These are phyloP conservation scores for Poteriospumella lacustris DNA, from an alignment of 108 stramenopile species.

Conservation along the genomic window DNA sequence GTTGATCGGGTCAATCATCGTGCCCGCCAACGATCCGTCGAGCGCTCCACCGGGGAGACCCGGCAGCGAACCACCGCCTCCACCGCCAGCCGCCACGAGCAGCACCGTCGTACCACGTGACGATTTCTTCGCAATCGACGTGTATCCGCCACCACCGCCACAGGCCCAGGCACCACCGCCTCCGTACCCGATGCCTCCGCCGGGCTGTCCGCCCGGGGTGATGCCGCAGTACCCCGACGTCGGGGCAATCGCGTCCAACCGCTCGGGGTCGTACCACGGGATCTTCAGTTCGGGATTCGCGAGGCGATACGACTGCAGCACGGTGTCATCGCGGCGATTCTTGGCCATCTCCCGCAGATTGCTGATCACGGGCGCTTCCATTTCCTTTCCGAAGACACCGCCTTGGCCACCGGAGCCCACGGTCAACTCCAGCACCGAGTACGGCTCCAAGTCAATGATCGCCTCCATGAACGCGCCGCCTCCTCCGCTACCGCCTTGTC, in stretches of 20 bases:
- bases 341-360: conserved; percentile 35
- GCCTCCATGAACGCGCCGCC: conserved; percentile 58
- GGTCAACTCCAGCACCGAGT: conserved; percentile 40
- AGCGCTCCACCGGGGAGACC: conserved; percentile 50
- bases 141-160: conserved; percentile 55
- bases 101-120: conserved; percentile 22
- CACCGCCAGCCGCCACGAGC: conserved; percentile 53
- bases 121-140: conserved; percentile 34
- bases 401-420: conserved; percentile 50
- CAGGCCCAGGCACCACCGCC: conserved; percentile 50
- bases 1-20: conserved; percentile 44
- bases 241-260: no score
- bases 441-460: conserved; percentile 37
- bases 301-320: conserved; percentile 33
- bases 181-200: conserved; percentile 51
- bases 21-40: conserved; percentile 46
- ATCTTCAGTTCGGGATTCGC: no score
- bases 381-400: conserved; percentile 42
- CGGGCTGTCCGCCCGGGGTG: conserved; percentile 50
- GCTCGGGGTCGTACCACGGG: no score
- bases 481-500: conserved; percentile 49
- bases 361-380: not conserved
- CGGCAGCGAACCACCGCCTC: conserved; percentile 49
- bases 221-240: conserved; percentile 39
- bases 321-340: conserved; percentile 26